Evolutionary conservation across 1,284 basidiomycete species (phyloP).

Genomic region (Irpex sp.): DNA sequence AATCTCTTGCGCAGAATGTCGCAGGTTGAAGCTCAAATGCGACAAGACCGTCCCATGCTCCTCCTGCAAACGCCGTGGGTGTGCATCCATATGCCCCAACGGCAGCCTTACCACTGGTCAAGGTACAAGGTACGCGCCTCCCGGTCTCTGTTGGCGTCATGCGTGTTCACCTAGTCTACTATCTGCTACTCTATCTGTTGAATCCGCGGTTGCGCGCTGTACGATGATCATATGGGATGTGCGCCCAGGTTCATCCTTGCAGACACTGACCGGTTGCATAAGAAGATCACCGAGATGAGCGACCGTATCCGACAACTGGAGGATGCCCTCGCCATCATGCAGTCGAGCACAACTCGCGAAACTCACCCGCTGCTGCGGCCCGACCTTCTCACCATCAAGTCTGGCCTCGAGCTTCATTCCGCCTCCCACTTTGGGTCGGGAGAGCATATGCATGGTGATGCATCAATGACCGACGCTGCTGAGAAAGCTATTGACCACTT

Average conservation of each 20-base stretch:
- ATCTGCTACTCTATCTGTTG: neutral
- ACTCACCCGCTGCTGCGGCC: conserved; percentile 62
- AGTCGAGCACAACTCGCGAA: conserved; percentile 32
- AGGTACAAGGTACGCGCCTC: conserved; percentile 59
- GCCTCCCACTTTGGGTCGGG: conserved; percentile 12
- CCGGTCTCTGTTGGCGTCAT: neutral
- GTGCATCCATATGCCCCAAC: conserved; percentile 65
- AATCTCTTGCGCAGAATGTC: conserved; percentile 71
- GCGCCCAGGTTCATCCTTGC: conserved; percentile 63
- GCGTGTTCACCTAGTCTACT: neutral
- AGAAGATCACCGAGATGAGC: conserved; percentile 69
- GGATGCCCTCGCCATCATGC: conserved; percentile 57
- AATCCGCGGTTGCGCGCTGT: neutral
- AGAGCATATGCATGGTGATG: neutral
- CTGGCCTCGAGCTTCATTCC: conserved; percentile 27
- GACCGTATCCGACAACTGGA: conserved; percentile 73
- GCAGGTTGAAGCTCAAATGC: conserved; percentile 50
- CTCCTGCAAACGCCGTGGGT: conserved; percentile 71
- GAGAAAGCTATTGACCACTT: conserved; percentile 30
- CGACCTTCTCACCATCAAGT: conserved; percentile 64
- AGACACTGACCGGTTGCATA: conserved; percentile 70
- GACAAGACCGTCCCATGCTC: conserved; percentile 64
- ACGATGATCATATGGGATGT: neutral
- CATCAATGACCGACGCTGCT: conserved; percentile 17
- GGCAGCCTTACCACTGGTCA: conserved; percentile 51